Conservation (phyloP, 1,284 basidiomycete species). For the Vanrija humicola region DNA sequence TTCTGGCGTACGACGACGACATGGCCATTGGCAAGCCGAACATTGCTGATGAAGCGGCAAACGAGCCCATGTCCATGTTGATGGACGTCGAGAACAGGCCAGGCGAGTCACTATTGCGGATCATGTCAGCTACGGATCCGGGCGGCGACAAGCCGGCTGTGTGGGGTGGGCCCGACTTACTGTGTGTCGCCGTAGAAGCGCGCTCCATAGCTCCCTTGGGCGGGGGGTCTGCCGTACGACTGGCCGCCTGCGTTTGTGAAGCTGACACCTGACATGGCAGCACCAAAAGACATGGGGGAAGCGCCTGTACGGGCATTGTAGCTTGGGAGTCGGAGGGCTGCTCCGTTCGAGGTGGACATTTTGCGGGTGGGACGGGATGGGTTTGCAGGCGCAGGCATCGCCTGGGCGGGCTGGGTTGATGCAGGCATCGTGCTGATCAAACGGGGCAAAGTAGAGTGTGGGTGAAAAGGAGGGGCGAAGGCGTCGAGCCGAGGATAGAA, state of each 20-base stretch:
- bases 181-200: conserved; percentile 39
- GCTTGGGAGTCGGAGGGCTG: conserved; percentile 6
- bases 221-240: conserved; percentile 30
- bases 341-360: conserved; percentile 8
- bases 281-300: conserved; percentile 43
- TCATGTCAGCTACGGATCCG: background rate
- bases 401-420: conserved; percentile 6
- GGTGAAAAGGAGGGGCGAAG: background rate
- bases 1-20: conserved; percentile 24
- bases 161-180: conserved; percentile 23
- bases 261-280: conserved; percentile 44
- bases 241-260: conserved; percentile 37
- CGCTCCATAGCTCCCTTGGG: conserved; percentile 36
- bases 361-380: conserved; percentile 15
- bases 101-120: conserved; percentile 30
- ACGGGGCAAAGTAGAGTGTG: background rate
- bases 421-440: background rate
- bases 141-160: background rate
- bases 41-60: conserved; percentile 28
- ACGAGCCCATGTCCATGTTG: conserved; percentile 41
- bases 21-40: conserved; percentile 28
- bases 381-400: conserved; percentile 19
- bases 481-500: background rate
- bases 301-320: conserved; percentile 18
- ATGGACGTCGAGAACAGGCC: conserved; percentile 36